Percentiles rank a stretch among this genome's conserved stretches.
Conservation (phyloP, 1,284 basidiomycete genomes). For the Blastosporella zonata region DNA sequence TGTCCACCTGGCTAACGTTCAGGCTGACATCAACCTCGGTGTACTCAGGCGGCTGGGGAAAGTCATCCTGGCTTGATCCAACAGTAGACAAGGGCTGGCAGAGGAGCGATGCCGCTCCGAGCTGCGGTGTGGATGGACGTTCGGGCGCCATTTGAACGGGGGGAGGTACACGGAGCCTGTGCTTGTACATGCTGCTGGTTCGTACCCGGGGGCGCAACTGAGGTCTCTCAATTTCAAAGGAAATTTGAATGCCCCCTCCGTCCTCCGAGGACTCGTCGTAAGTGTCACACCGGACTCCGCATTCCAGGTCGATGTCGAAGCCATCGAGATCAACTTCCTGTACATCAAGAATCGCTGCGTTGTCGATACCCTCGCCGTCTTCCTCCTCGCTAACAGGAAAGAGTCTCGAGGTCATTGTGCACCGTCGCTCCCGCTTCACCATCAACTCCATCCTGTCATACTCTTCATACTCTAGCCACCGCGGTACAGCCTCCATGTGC, state of each 20-base stretch:
- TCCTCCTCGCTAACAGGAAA: slow-evolving; percentile 52
- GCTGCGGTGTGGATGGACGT: slow-evolving; percentile 5
- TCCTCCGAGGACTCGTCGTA: slow-evolving; percentile 13
- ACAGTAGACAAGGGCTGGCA: slow-evolving; percentile 8
- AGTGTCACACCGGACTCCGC: slow-evolving; percentile 18
- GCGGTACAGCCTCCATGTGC: slow-evolving; percentile 10
- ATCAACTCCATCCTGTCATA: slow-evolving; percentile 16
- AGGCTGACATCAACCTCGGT: slow-evolving; percentile 23
- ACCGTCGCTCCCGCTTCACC: slow-evolving; percentile 20
- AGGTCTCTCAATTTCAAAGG: slow-evolving; percentile 24
- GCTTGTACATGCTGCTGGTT: slow-evolving; percentile 29
- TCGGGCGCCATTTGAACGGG: slow-evolving; percentile 2
- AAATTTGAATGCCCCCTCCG: slow-evolving; percentile 16
- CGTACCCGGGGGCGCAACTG: slow-evolving; percentile 26
- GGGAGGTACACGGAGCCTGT: slow-evolving; percentile 20
- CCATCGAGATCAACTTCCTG: slow-evolving; percentile 26
- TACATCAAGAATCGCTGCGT: slow-evolving; percentile 11
- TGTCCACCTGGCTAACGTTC: slow-evolving; percentile 19
- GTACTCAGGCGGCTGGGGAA: slow-evolving; percentile 22
- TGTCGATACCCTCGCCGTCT: slow-evolving; percentile 39
- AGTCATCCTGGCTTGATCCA: slow-evolving; percentile 10
- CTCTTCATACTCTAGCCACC: slow-evolving; percentile 16
- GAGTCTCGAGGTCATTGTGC: slow-evolving; percentile 22
- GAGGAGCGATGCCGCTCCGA: slow-evolving; percentile 16
- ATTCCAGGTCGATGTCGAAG: slow-evolving; percentile 26